These are phyloP conservation scores for Geosmithia putterillii DNA, from an alignment of 2,329 filamentous ascomycete species.

Conservation along the genomic window DNA sequence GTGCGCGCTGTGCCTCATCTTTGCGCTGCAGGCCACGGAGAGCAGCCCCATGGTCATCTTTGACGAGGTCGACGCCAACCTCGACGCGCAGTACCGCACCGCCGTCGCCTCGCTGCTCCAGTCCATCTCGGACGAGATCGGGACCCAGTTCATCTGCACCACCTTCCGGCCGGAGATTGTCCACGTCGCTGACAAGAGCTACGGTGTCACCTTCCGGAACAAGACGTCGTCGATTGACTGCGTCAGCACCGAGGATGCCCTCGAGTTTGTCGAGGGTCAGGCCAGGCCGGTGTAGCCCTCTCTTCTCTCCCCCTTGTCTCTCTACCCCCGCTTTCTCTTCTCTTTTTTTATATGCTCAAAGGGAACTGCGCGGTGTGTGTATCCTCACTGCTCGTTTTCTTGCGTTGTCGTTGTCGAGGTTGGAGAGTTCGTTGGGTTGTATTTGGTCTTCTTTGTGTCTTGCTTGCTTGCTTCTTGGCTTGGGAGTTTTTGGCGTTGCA, in stretches of 20 bases:
- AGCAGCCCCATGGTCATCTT: constrained; percentile 98
- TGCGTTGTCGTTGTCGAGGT: no score
- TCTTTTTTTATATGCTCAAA: background rate
- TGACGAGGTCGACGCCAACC: constrained; percentile 96
- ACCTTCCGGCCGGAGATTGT: constrained; percentile 97
- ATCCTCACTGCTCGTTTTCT: no score
- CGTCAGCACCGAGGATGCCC: constrained; percentile 72
- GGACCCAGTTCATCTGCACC: constrained; percentile 89
- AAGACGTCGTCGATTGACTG: constrained; percentile 94
- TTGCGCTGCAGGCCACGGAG: constrained; percentile 96
- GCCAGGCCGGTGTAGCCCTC: constrained; percentile 18
- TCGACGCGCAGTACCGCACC: constrained; percentile 95
- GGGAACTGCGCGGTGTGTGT: no score
- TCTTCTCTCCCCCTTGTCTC: no score
- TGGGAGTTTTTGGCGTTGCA: no score
- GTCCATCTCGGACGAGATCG: constrained; percentile 56
- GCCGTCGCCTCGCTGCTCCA: constrained; percentile 84
- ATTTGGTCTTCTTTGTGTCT: no score
- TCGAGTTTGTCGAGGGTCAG: constrained; percentile 91
- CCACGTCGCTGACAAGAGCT: constrained; percentile 90
- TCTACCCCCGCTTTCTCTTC: background rate
- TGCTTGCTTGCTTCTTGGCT: no score
- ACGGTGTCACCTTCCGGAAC: constrained; percentile 85
- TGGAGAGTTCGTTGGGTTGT: no score
- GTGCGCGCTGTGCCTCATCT: constrained; percentile 93